Base-by-base conservation (phyloP, 768 basidiomycete genomes). In the Steccherinum ochraceum region DNA sequence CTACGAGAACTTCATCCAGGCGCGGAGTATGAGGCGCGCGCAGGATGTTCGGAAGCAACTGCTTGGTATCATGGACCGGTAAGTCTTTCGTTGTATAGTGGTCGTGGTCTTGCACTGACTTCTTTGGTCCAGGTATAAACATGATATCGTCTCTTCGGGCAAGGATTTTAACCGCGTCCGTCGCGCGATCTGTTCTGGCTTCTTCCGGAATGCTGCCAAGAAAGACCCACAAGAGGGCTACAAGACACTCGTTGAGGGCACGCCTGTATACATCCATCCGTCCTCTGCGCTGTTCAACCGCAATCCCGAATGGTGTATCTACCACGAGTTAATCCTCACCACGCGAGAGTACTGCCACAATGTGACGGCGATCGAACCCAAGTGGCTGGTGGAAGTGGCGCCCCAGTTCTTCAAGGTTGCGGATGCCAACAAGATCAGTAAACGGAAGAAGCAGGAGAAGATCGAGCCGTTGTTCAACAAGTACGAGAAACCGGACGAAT, bases 321-420 rank as follows among this genome's bases (percentile, higher is more conserved):
- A 99, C 70, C 92, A 99, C 65, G 96, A 98, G 66, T 67, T 99
- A 60, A 86, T 98, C 48, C 74, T 98, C 56, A 98, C 96, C 12
- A 96, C 96, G n/a, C 81, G 93, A 60, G 90, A 93, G 69, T 96
- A 90, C 63, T 90, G 86, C 65, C 86, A 90, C 60, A 93, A 89
- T 49, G 92, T 98, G 41, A 95, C 93, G 0, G 90, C 92, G 0
- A 80, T 99, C 53, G 96, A 99, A 64, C 95, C 96, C 3, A 96
- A 96, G 67, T 99, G 95, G 96, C 81, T 98, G 5, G 89, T 93
- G 16, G 94, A 99, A 62, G 93, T 95, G 20, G 96, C 95, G 5
- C 95, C 96, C 1, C 93, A 94, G 53, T 97, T 96, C 78, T 99
- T 98, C 86, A 91, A 90, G 69, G 93, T 99, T 41, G 93, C 95